Conservation (phyloP, 106 monocot genomes). For the Alisma plantagoaquatica region DNA sequence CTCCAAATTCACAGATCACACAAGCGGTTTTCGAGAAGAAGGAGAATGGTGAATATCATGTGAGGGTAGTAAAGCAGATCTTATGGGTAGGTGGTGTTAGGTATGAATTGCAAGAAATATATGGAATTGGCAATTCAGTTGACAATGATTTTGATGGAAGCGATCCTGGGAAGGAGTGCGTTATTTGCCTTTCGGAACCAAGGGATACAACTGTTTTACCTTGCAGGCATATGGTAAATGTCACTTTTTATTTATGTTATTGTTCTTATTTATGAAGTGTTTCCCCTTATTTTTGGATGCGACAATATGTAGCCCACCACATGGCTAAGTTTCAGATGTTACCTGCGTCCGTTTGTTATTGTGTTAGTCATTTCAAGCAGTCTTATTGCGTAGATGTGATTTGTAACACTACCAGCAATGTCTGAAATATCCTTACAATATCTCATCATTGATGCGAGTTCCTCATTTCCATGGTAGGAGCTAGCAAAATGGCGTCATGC, state of each 20-base stretch:
- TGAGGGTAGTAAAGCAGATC: slow-evolving; percentile 46
- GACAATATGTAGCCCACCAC: too few relatives aligned
- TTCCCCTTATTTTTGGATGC: too few relatives aligned
- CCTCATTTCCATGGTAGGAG: too few relatives aligned
- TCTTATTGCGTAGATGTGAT: too few relatives aligned
- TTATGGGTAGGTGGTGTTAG: slow-evolving; percentile 43
- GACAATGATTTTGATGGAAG: slow-evolving; percentile 45
- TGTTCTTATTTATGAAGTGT: too few relatives aligned
- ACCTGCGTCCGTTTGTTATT: too few relatives aligned
- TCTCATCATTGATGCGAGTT: too few relatives aligned
- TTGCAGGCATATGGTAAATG: slow-evolving; percentile 62
- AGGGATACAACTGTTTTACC: slow-evolving; percentile 69
- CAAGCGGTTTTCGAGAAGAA: slow-evolving; percentile 59
- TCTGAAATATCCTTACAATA: too few relatives aligned
- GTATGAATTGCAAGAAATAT: slow-evolving; percentile 72
- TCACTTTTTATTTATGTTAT: background rate
- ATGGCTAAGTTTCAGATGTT: too few relatives aligned
- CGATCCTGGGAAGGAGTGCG: slow-evolving; percentile 70
- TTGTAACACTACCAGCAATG: too few relatives aligned
- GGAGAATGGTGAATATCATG: slow-evolving; percentile 36
- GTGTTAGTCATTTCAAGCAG: too few relatives aligned
- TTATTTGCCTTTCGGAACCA: slow-evolving; percentile 67
- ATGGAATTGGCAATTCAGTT: slow-evolving; percentile 69
- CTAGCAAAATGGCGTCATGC: too few relatives aligned
- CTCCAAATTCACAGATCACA: slow-evolving; percentile 55